These are phyloP conservation scores for Kurtzmaniella quercitrusa DNA, from an alignment of 1,139 yeast genomes.

Conservation along the genomic window DNA sequence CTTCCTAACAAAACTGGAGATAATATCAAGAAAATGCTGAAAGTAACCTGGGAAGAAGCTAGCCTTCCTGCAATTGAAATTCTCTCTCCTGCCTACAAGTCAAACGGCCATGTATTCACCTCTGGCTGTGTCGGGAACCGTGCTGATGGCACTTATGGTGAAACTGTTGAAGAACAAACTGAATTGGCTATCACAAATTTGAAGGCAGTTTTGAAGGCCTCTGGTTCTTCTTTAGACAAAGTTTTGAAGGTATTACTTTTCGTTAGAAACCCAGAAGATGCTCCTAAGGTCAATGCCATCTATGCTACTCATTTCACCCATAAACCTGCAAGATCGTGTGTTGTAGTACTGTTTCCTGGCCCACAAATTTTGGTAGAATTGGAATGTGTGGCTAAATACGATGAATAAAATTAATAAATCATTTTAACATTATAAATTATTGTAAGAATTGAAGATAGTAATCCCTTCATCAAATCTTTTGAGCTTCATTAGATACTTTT, in stretches of 20 bases:
- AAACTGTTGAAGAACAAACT: constrained; percentile 34
- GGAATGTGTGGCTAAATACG: constrained; percentile 30
- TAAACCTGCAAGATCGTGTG: constrained; percentile 50
- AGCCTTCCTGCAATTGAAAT: constrained; percentile 10
- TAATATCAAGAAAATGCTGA: background rate
- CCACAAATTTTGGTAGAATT: constrained; percentile 36
- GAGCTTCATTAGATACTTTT: background rate
- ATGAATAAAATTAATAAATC: background rate
- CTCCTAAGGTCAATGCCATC: constrained; percentile 38
- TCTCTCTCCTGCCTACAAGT: constrained; percentile 41
- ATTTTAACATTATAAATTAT: background rate
- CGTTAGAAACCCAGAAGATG: constrained; percentile 36
- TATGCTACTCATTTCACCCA: constrained; percentile 40
- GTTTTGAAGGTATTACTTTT: constrained; percentile 46
- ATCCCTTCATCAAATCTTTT: too few species aligned
- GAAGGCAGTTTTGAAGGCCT: constrained; percentile 33
- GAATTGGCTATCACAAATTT: constrained; percentile 34
- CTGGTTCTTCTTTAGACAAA: constrained; percentile 40
- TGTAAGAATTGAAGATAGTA: background rate
- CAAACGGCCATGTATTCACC: constrained; percentile 47
- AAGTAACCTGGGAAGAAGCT: constrained; percentile 23
- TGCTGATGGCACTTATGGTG: constrained; percentile 26
- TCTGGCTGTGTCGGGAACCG: constrained; percentile 20
- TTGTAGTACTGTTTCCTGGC: constrained; percentile 43
- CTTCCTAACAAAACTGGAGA: background rate